Evolutionary conservation across 169 alveolate genomes (phyloP).

Genomic region (Eimeria zaria): DNA sequence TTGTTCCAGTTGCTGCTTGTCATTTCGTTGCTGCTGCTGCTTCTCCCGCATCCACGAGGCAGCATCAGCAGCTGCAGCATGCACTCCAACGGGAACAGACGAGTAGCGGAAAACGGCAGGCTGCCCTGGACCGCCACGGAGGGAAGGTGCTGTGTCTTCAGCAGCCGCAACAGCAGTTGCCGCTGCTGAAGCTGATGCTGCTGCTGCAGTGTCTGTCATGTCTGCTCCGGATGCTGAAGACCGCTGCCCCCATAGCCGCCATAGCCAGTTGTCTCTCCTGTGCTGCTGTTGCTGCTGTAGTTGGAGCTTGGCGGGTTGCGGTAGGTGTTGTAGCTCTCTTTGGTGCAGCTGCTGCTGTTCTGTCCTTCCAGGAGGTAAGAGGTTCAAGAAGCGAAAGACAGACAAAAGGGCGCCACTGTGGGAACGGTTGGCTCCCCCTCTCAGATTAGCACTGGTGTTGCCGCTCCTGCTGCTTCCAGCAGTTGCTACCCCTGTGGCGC

Average conservation of each 20-base stretch:
- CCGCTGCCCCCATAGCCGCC: conserved; percentile 71
- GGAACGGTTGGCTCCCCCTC: conserved; percentile 43
- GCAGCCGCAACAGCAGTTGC: conserved; percentile 33
- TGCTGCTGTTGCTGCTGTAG: conserved; percentile 73
- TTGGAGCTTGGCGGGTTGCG: conserved; percentile 68
- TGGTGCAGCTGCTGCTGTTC: conserved; percentile 67
- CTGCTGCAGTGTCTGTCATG: conserved; percentile 41
- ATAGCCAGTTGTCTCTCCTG: conserved; percentile 68
- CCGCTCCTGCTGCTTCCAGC: conserved; percentile 49
- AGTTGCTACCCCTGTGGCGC: conserved; percentile 26
- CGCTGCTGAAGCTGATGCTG: conserved; percentile 56
- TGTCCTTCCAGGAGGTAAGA: conserved; percentile 60
- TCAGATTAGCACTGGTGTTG: conserved; percentile 2
- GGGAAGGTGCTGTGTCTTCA: conserved; percentile 15
- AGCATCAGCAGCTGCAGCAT: conserved; percentile 57
- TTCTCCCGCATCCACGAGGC: conserved; percentile 52
- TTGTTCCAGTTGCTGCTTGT: not conserved
- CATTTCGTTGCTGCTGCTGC: conserved; percentile 24
- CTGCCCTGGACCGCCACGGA: conserved; percentile 49
- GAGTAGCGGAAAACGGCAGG: conserved; percentile 38
- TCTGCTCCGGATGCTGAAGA: conserved; percentile 41
- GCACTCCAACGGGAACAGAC: conserved; percentile 48
- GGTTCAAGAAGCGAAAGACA: conserved; percentile 68
- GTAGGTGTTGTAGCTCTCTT: conserved; percentile 32
- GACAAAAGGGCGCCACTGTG: conserved; percentile 68